phyloP scores from a whole-genome alignment of 2,329 filamentous ascomycete species.

The Chaetothyriales sp. region DNA sequence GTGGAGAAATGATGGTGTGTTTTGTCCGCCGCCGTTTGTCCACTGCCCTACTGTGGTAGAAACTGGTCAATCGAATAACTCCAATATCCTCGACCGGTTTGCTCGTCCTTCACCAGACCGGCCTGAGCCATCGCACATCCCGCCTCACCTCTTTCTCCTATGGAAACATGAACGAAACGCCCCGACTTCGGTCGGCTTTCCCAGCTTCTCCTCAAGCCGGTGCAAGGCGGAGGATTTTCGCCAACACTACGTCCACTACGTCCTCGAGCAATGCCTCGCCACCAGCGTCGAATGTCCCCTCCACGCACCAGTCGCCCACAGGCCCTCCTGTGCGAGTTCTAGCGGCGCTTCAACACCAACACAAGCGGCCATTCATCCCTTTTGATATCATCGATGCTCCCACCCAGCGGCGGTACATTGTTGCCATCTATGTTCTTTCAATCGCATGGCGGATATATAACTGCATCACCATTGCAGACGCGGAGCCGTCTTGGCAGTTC shows the following conservation, averaged over 20 bases:
- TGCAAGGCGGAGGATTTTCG: conserved; percentile 6
- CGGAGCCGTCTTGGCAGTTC: conserved; percentile 79
- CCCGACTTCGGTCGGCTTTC: conserved; percentile 68
- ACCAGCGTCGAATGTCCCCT: neutral
- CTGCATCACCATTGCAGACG: conserved; percentile 64
- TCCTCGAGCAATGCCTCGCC: conserved; percentile 8
- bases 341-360: conserved; percentile 14
- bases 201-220: conserved; percentile 53
- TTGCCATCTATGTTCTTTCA: conserved; percentile 62
- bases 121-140: neutral
- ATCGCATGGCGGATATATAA: conserved; percentile 79
- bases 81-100: neutral
- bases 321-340: conserved; percentile 7
- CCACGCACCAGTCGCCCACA: conserved; percentile 14
- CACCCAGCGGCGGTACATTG: conserved; percentile 75
- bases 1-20: too few relatives aligned
- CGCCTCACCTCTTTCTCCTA: conserved; percentile 17
- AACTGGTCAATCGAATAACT: too few relatives aligned
- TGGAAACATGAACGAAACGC: conserved; percentile 72
- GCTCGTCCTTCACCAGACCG: neutral
- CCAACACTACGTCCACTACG: too few relatives aligned
- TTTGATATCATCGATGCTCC: conserved; percentile 73
- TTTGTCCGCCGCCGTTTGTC: too few relatives aligned
- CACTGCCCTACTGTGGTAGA: too few relatives aligned
- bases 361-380: conserved; percentile 56